Percentiles rank a stretch among this genome's conserved stretches.
phyloP scores from a whole-genome alignment of 2,329 filamentous ascomycete species.

The Hypoxylon sp. region DNA sequence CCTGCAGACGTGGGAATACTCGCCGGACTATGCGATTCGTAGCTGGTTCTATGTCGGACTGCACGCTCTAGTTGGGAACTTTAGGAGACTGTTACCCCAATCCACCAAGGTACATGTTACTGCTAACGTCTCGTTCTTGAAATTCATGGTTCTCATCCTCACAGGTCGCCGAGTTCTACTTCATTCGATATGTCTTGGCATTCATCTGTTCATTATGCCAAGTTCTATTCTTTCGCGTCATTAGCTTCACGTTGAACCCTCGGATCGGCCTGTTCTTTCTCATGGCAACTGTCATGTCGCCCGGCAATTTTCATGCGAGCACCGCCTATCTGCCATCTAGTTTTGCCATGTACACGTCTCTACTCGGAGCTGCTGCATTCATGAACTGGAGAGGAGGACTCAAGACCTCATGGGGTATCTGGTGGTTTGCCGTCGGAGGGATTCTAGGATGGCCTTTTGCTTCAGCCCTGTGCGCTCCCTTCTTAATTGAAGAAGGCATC shows the following conservation, averaged over 20 bases:
- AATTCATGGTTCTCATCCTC: slow-evolving; percentile 28
- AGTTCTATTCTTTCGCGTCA: slow-evolving; percentile 81
- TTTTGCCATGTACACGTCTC: slow-evolving; percentile 95
- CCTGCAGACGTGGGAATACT: slow-evolving; percentile 98
- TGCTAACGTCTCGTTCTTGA: slow-evolving; percentile 4
- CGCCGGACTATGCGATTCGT: slow-evolving; percentile 91
- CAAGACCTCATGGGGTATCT: slow-evolving; percentile 84
- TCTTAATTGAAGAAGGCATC: slow-evolving; percentile 81
- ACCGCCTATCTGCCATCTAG: slow-evolving; percentile 90
- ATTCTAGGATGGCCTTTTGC: slow-evolving; percentile 96
- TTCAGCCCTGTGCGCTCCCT: slow-evolving; percentile 82
- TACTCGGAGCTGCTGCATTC: slow-evolving; percentile 88
- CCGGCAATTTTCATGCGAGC: slow-evolving; percentile 94
- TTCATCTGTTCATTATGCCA: slow-evolving; percentile 84
- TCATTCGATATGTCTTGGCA: slow-evolving; percentile 81
- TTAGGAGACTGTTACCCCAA: slow-evolving; percentile 73
- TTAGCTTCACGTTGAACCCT: slow-evolving; percentile 81
- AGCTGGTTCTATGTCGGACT: slow-evolving; percentile 92
- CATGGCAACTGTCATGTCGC: slow-evolving; percentile 79
- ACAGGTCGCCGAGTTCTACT: slow-evolving; percentile 83
- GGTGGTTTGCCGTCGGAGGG: slow-evolving; percentile 89
- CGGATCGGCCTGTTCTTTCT: slow-evolving; percentile 89
- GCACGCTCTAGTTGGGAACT: slow-evolving; percentile 78
- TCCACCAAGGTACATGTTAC: slow-evolving; percentile 65
- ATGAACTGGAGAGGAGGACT: slow-evolving; percentile 88